A percentile compares a stretch with the other conserved stretches of the same genome.
Conservation (phyloP, 1,139 yeast genomes). For the Candida frijolesensis region DNA sequence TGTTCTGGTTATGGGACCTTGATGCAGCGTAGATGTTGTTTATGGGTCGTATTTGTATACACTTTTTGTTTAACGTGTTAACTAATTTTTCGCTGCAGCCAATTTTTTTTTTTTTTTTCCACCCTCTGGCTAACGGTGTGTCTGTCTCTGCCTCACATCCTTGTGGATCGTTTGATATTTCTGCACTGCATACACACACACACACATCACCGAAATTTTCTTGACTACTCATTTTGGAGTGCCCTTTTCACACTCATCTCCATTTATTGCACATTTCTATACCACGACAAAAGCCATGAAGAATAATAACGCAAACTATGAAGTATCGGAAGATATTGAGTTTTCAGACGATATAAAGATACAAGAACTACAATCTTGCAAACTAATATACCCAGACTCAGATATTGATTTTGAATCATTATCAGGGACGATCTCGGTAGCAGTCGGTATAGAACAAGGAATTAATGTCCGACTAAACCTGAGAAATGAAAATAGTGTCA, state of each 20-base stretch:
- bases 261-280: not conserved
- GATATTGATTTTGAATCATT: slow-evolving; percentile 18
- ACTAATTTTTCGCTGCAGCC: slow-evolving; percentile 3
- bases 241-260: not conserved
- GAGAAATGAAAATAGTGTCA: not conserved
- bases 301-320: not conserved
- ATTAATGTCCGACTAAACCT: slow-evolving; percentile 11
- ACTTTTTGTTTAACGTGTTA: slow-evolving; percentile 4
- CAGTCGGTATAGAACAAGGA: slow-evolving; percentile 25
- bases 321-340: slow-evolving; percentile 8
- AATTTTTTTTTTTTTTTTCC: slow-evolving; percentile 2
- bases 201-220: not conserved
- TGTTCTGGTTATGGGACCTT: not conserved
- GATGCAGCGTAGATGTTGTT: not conserved
- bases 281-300: not conserved
- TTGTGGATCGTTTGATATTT: not conserved
- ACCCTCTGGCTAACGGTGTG: not conserved
- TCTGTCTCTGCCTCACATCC: too few species aligned
- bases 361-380: slow-evolving; percentile 51
- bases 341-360: slow-evolving; percentile 25
- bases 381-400: slow-evolving; percentile 53
- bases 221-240: not conserved
- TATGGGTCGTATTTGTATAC: not conserved
- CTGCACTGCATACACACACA: not conserved
- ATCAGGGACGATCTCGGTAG: slow-evolving; percentile 30